A percentile compares a stretch with the other conserved stretches of the same genome.
phyloP scores from a whole-genome alignment of 164 flowering plant genomes.

The Taxillus chinensis region DNA sequence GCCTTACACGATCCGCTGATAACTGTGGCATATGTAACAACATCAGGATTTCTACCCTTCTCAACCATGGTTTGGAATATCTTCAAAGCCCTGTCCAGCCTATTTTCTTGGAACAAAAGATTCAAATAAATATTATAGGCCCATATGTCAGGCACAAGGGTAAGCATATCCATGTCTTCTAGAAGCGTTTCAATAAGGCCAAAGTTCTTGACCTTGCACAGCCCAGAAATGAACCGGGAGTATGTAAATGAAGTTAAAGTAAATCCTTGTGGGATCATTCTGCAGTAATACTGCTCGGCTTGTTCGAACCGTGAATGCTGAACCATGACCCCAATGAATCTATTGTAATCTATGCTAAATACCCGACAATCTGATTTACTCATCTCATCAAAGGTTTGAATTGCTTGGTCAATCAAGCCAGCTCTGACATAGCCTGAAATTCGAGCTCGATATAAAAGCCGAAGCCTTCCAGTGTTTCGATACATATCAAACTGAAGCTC shows the following conservation, averaged over 20 bases:
- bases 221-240: constrained; percentile 69
- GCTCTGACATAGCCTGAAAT: constrained; percentile 59
- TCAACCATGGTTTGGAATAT: constrained; percentile 41
- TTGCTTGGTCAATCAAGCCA: constrained; percentile 57
- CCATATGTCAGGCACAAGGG: constrained; percentile 68
- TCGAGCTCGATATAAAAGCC: constrained; percentile 56
- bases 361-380: constrained; percentile 62
- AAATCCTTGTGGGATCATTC: constrained; percentile 53
- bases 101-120: constrained; percentile 50
- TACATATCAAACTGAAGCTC: constrained; percentile 34
- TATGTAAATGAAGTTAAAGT: constrained; percentile 70
- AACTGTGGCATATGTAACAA: constrained; percentile 69
- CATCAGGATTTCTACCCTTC: constrained; percentile 69
- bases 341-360: constrained; percentile 73
- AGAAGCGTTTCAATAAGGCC: constrained; percentile 39
- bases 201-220: constrained; percentile 57
- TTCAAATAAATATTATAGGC: constrained; percentile 65
- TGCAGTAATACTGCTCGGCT: constrained; percentile 55
- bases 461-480: constrained; percentile 37
- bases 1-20: constrained; percentile 56
- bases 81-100: constrained; percentile 43
- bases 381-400: constrained; percentile 79
- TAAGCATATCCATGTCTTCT: constrained; percentile 54
- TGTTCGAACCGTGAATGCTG: constrained; percentile 49
- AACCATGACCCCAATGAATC: constrained; percentile 76